A percentile compares a stretch with the other conserved stretches of the same genome.
Conservation (phyloP, 371 early-diverging fungal species). For the Apophysomyces elegans region DNA sequence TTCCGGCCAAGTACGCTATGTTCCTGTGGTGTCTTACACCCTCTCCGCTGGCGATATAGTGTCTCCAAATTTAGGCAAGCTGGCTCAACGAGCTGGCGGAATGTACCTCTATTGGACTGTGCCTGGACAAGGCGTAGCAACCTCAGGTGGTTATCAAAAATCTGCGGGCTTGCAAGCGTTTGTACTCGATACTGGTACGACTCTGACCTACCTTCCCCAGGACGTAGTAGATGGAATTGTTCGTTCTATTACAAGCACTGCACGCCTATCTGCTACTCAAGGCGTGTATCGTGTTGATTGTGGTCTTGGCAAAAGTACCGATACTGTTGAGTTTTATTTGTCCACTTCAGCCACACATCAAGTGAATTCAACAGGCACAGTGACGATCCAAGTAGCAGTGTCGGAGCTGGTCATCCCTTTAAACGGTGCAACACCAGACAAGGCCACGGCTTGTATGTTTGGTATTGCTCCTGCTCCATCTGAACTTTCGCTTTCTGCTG, state of each 20-base stretch:
- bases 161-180: constrained; percentile 16
- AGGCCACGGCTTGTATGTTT: constrained; percentile 32
- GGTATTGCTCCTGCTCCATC: constrained; percentile 24
- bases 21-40: constrained; percentile 33
- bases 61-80: constrained; percentile 18
- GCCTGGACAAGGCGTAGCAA: constrained; percentile 21
- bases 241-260: background rate
- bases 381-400: constrained; percentile 29
- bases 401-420: constrained; percentile 31
- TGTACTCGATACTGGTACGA: constrained; percentile 40
- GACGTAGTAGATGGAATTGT: constrained; percentile 21
- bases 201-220: constrained; percentile 28
- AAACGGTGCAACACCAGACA: constrained; percentile 22
- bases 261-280: constrained; percentile 8
- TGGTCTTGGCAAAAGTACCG: constrained; percentile 13
- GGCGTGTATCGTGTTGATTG: constrained; percentile 31
- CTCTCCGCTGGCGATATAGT: constrained; percentile 12
- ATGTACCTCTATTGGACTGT: constrained; percentile 31
- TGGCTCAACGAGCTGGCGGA: constrained; percentile 4
- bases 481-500: background rate
- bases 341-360: constrained; percentile 5
- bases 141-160: background rate
- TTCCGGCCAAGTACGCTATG: constrained; percentile 24
- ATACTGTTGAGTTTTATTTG: constrained; percentile 21
- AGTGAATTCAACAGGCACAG: background rate